phyloP scores from a whole-genome alignment of 306 rosid species.

The Cicer pinnatifidum region DNA sequence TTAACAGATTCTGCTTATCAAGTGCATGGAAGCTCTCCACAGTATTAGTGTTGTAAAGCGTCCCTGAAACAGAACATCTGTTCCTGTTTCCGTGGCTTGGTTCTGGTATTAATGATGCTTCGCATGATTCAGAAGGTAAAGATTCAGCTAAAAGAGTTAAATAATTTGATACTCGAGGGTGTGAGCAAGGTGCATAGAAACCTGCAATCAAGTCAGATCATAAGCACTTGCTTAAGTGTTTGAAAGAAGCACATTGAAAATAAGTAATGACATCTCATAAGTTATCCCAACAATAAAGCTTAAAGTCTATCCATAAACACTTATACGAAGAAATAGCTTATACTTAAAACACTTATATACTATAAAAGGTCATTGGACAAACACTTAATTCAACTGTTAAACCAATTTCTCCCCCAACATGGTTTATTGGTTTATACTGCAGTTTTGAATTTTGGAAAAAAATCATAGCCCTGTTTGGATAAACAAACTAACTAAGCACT shows the following conservation, averaged over 20 bases:
- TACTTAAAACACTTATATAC: no score
- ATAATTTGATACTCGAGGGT: slow-evolving; percentile 79
- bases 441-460: background rate
- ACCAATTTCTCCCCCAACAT: background rate
- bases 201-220: slow-evolving; percentile 53
- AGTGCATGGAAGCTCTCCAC: slow-evolving; percentile 77
- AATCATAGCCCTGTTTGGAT: no score
- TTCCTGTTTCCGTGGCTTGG: slow-evolving; percentile 73
- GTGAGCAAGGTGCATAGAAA: slow-evolving; percentile 91
- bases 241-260: background rate
- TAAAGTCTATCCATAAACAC: background rate
- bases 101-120: slow-evolving; percentile 49
- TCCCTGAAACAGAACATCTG: slow-evolving; percentile 77
- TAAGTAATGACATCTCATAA: background rate
- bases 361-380: no score
- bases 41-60: slow-evolving; percentile 82
- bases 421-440: background rate
- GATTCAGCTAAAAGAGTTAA: slow-evolving; percentile 81
- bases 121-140: slow-evolving; percentile 69
- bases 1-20: slow-evolving; percentile 64
- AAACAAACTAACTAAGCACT: no score
- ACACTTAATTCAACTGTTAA: no score
- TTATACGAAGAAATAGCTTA: no score
- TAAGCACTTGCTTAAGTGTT: background rate
- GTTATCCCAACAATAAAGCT: background rate